Conservation (phyloP, 495 filamentous ascomycete genomes). For the Neurospora sp. region DNA sequence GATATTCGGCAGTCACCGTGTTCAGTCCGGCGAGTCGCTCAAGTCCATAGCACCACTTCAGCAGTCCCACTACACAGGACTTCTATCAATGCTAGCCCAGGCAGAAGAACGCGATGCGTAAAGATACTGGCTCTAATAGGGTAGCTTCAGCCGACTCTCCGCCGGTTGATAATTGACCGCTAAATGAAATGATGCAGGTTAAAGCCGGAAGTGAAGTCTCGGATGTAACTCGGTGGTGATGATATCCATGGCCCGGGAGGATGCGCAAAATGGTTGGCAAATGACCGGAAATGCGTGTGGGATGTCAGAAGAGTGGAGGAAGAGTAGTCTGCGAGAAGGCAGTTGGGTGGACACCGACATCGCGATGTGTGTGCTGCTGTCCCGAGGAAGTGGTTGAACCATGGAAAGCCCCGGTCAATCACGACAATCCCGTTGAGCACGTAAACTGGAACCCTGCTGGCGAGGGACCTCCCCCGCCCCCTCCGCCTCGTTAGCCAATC, state of each 20-base stretch:
- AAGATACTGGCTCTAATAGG: background rate
- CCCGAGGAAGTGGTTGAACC: constrained; percentile 24
- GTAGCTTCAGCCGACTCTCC: background rate
- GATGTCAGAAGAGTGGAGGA: background rate
- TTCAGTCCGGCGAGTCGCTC: background rate
- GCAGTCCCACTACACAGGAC: background rate
- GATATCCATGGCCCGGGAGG: background rate
- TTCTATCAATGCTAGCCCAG: background rate
- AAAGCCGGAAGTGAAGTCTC: background rate
- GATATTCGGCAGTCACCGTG: background rate
- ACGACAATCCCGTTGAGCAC: constrained; percentile 17
- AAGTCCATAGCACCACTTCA: background rate
- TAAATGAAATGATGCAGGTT: background rate
- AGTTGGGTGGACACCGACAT: background rate
- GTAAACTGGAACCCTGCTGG: constrained; percentile 15
- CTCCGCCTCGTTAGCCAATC: constrained; percentile 1
- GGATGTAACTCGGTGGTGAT: background rate
- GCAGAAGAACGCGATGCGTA: background rate
- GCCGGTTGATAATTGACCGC: background rate
- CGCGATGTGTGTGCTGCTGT: constrained; percentile 5
- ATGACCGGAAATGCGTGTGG: background rate
- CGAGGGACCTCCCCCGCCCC: constrained; percentile 7
- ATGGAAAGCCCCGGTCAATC: constrained; percentile 20
- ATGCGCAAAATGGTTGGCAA: background rate
- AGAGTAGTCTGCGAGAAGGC: background rate